phyloP scores from a whole-genome alignment of 2,329 filamentous ascomycete genomes.

The Talaromyces islandicus region DNA sequence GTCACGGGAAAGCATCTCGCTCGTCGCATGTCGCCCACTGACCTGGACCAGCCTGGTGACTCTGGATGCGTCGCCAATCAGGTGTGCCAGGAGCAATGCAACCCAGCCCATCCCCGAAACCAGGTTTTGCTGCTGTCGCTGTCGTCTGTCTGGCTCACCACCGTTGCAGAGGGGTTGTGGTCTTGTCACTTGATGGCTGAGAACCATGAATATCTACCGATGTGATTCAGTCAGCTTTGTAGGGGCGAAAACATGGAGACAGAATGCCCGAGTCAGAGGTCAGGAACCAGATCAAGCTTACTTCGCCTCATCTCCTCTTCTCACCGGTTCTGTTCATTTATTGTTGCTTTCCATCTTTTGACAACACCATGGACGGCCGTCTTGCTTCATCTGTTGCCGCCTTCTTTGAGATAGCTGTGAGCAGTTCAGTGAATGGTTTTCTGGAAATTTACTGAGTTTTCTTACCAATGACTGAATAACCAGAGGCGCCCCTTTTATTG shows the following conservation, averaged over 20 bases:
- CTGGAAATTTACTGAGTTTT: neutral
- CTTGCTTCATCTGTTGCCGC: neutral
- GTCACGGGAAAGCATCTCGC: constrained; percentile 6
- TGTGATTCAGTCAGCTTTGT: constrained; percentile 9
- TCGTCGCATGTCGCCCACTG: constrained; percentile 1
- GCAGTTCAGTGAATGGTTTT: neutral
- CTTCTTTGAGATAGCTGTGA: neutral
- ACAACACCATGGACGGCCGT: neutral
- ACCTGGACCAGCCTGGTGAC: constrained; percentile 6
- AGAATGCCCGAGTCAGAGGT: neutral
- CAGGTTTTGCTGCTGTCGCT: neutral
- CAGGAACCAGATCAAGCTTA: neutral
- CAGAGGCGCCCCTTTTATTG: neutral
- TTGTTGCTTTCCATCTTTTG: neutral
- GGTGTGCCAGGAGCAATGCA: neutral
- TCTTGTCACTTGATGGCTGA: constrained; percentile 9
- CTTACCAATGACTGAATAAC: neutral
- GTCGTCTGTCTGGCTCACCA: neutral
- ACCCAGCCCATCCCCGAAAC: neutral
- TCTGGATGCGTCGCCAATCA: constrained; percentile 1
- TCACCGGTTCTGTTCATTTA: neutral
- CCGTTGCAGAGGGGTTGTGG: neutral
- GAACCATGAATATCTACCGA: neutral
- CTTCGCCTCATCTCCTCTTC: neutral
- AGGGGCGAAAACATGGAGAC: neutral